Evolutionary conservation across 805 yeast genomes (phyloP), one percentile per base, ranked within the genome.

Genomic region (Candida germanica): DNA sequence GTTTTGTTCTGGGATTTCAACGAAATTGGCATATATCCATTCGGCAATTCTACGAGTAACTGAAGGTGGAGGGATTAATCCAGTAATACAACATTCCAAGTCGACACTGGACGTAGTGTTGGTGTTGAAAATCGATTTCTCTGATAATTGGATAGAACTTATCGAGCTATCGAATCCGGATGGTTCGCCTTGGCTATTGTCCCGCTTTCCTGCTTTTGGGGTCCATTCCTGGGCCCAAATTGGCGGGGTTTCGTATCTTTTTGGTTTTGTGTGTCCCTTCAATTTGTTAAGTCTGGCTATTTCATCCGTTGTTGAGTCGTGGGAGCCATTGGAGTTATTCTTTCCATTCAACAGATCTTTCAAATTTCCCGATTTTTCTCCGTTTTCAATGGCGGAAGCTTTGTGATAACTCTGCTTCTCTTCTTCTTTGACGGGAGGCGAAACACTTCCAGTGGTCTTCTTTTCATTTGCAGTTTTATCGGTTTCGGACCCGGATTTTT

Each of bases 21-120:
- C 71, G 31, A 87, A 69, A 44, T 85, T 82, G 13, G 94, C 88
- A 68, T 83, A 88, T 6, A 89, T 71, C 97, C 97, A 89, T 48
- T 83, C 87, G 15, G 93, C 83, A 5, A 89, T 78, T 22, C 85
- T 77, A 51, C 89, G 77, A 5, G 89, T 83, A 40, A 86, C 67
- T 49, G 87, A 91, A 51, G 87, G 87, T 31, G 85, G 75, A 1
- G 93, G 93, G 29, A 79, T 79, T 1, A 83, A 71, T 4, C 88
- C 89, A 0, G 87, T 80, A 12, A 87, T 72, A 27, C 87, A 75
- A 33, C 71, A 65, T 47, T 67, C 71, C 27, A 67, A 50, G 47
- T 64, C 71, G 8, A 56, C 56, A 31, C 66, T 55, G 8, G 56
- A 48, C 21, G 64, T 61, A 31, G 56, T 39, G 8, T 56, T 48